Evolutionary conservation across 2,329 filamentous ascomycete genomes (phyloP).

Genomic region (Chrysoporthe cubensis): DNA sequence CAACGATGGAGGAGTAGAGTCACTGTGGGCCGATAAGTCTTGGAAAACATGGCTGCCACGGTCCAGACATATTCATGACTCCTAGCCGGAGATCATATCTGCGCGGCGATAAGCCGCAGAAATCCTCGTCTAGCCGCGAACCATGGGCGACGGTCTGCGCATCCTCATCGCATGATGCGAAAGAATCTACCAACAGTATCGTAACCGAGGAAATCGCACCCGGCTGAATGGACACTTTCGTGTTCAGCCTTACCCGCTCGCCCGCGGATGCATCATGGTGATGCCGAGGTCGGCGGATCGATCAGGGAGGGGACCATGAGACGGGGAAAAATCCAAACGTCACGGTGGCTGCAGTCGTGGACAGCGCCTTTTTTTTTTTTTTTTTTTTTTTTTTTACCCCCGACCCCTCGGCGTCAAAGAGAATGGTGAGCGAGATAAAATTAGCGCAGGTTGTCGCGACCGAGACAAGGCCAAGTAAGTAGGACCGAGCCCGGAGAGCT

Average conservation of each 20-base stretch:
- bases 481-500: not conserved
- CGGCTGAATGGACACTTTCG: constrained; percentile 20
- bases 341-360: not conserved
- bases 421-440: not conserved
- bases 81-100: not conserved
- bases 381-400: not conserved
- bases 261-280: constrained; percentile 11
- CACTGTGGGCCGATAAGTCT: not conserved
- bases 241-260: constrained; percentile 27
- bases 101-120: not conserved
- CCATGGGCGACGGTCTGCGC: not conserved
- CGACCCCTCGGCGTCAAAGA: not conserved
- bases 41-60: not conserved
- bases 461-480: not conserved
- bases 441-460: not conserved
- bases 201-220: constrained; percentile 18
- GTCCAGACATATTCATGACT: not conserved
- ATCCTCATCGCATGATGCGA: constrained; percentile 15
- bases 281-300: constrained; percentile 28
- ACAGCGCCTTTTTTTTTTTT: not conserved
- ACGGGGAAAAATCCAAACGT: not conserved
- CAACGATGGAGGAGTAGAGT: not conserved
- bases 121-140: constrained; percentile 7
- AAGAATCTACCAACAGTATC: constrained; percentile 19
- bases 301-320: not conserved